Base-by-base conservation (phyloP, 441 rosid genomes). In the Adansonia madagascariensis region DNA sequence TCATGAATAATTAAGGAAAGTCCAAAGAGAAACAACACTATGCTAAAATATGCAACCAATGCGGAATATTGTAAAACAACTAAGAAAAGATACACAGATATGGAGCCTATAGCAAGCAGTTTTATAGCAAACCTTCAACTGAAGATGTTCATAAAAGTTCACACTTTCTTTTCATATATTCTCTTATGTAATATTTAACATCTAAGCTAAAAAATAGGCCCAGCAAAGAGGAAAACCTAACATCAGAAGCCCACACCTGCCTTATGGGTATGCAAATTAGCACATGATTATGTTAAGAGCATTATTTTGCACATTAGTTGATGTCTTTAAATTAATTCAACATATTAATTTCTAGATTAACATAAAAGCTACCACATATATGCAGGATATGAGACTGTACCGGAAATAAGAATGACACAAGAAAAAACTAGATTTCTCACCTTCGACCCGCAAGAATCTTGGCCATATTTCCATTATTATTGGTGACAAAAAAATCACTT, bases 381-480 rank as follows among this genome's bases (percentile, higher is more conserved):
- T 15, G 60, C 60, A 31, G 52, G 61, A 52, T 47, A n/a, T 8
- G 61, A 20, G 46, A 70, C 44, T 22, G 41, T 50, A 71, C 27
- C 27, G 52, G 24, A 70, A 17, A 10, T 44, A 9, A 64, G 14
- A 60, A 61, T 59, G 47, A 64, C 4, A 76, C 17, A 55, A 65
- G 49, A 78, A 77, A 75, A 66, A 47, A 77, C 50, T 60, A 61
- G 73, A 73, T 53, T 56, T 73, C 85, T 92, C 81, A 96, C 99
- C 99, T 96, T 88, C 95, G 86, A 73, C 99, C 99, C 2, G 99
- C 96, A 75, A 96, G 98, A 84, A 93, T 92, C 88, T 92, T 94
- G 78, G 98, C 99, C 31, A 96, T 96, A 75, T 96, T 96, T 83
- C 98, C 99, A 69, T 96, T 96, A 70, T 96, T 96, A 60, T 94